Base-by-base conservation (phyloP, 2,329 filamentous ascomycete genomes). In the Pseudocercospora vitis region DNA sequence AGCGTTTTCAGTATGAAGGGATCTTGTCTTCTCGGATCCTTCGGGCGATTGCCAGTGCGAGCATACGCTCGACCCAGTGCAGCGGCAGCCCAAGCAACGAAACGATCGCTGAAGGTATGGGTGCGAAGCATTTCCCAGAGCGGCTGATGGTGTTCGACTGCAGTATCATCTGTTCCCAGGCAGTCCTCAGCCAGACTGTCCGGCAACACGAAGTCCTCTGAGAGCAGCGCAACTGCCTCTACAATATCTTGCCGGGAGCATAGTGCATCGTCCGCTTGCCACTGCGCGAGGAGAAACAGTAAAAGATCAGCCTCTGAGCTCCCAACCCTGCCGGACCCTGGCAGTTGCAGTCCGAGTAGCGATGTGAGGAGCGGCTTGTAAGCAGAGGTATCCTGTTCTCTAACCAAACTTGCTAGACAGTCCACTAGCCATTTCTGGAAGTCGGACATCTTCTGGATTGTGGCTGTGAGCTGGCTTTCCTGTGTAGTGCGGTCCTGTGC, bases 11-110 rank as follows among this genome's bases (percentile, higher is more conserved):
- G 29, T 7, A 52, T 39, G 9, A 21, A 26, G 24, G 23, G n/a
- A 8, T 44, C 33, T 42, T 26, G 12, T 2, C 21, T 11, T 28
- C 29, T 40, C 21, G 24, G 18, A 3, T 28, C 40, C 4, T 11
- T 14, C 29, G 65, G 62, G 24, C 58, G 53, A 12, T 33, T 35
- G 7, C 70, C 72, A 62, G 57, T 70, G 59, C 52, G 81, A 32
- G 87, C 85, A 71, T 91, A 97, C 0, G 89, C 86, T 67, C 90
- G 83, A 6, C 95, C 94, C 39, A 97, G 77, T 2, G 91, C 87
- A 58, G 86, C 82, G 2, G 89, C 91, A 39, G 89, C 88, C 95
- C 95, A 99, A 1, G 88, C 75, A 0, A 90, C 75, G 52, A 68
- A 67, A 6, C 14, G 21, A 2, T 52, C 50, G 42, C 50, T 39